Evolutionary conservation across 129 eudicot genomes (phyloP).

Genomic region (Flaveria brownii): DNA sequence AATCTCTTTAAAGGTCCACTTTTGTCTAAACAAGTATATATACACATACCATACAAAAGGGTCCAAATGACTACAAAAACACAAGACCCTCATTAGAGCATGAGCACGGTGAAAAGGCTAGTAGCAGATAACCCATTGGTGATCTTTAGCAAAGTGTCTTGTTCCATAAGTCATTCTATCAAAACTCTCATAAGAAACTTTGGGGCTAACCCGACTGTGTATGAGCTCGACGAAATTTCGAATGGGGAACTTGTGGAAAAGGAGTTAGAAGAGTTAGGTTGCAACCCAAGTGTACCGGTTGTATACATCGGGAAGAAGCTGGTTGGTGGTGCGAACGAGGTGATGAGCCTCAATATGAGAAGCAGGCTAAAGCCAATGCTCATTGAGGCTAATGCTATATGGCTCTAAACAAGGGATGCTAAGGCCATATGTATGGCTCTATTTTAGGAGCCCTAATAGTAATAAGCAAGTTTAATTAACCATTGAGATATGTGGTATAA

Average conservation of each 20-base stretch:
- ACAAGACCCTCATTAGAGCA: background rate
- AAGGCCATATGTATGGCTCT: too few species aligned
- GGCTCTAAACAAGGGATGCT: slow-evolving; percentile 24
- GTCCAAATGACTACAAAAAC: background rate
- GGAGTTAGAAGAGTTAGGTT: slow-evolving; percentile 35
- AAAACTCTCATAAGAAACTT: slow-evolving; percentile 36
- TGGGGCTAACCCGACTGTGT: slow-evolving; percentile 42
- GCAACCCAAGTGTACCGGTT: slow-evolving; percentile 40
- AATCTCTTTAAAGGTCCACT: slow-evolving; percentile 10
- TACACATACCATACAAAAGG: slow-evolving; percentile 9
- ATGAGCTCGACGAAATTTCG: slow-evolving; percentile 43
- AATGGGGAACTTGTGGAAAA: slow-evolving; percentile 38
- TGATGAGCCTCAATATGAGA: slow-evolving; percentile 43
- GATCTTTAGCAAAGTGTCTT: slow-evolving; percentile 50
- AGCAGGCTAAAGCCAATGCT: slow-evolving; percentile 38
- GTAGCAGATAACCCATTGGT: slow-evolving; percentile 49
- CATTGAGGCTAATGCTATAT: slow-evolving; percentile 46
- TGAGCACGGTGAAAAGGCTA: slow-evolving; percentile 39
- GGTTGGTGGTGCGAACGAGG: slow-evolving; percentile 49
- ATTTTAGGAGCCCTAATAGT: background rate
- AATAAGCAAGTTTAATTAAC: slow-evolving; percentile 7
- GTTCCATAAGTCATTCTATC: slow-evolving; percentile 39
- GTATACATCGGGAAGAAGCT: slow-evolving; percentile 48
- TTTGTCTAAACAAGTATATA: slow-evolving; percentile 6
- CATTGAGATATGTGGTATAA: slow-evolving; percentile 1